phyloP scores from a whole-genome alignment of 225 moss, liverwort and hornwort species.

The Pleurozium schreberi region DNA sequence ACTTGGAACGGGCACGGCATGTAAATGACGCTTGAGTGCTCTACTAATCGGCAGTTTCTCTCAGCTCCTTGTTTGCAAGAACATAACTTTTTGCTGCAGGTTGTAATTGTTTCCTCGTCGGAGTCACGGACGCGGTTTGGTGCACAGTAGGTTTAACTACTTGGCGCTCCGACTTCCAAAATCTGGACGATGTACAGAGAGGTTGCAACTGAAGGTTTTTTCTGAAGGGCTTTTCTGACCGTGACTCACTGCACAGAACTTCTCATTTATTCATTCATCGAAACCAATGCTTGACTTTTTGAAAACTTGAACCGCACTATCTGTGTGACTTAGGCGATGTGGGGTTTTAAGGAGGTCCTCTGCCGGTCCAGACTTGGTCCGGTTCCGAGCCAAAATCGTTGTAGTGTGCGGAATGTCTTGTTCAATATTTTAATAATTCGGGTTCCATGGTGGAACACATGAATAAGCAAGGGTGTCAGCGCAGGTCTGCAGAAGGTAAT shows the following conservation, averaged over 20 bases:
- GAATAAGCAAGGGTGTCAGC: neutral
- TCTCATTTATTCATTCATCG: too few species aligned
- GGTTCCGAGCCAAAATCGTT: neutral
- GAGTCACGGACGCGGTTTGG: neutral
- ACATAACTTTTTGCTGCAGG: constrained; percentile 3
- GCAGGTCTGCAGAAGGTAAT: neutral
- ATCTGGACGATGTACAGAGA: too few species aligned
- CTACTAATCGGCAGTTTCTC: neutral
- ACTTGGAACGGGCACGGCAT: neutral
- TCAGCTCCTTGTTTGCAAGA: neutral
- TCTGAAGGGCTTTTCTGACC: too few species aligned
- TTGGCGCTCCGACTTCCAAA: too few species aligned
- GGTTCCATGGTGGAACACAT: neutral
- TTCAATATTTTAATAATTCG: neutral
- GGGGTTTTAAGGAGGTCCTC: neutral
- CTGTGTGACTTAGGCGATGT: too few species aligned
- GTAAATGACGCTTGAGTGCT: neutral
- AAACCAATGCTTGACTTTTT: too few species aligned
- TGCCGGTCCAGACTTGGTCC: neutral
- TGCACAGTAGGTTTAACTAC: neutral
- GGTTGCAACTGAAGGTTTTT: too few species aligned
- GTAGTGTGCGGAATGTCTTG: neutral
- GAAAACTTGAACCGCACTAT: too few species aligned
- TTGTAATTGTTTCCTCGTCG: neutral
- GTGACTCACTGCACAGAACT: too few species aligned